Conservation (phyloP, 495 filamentous ascomycete genomes). For the Bombardia bombarda region DNA sequence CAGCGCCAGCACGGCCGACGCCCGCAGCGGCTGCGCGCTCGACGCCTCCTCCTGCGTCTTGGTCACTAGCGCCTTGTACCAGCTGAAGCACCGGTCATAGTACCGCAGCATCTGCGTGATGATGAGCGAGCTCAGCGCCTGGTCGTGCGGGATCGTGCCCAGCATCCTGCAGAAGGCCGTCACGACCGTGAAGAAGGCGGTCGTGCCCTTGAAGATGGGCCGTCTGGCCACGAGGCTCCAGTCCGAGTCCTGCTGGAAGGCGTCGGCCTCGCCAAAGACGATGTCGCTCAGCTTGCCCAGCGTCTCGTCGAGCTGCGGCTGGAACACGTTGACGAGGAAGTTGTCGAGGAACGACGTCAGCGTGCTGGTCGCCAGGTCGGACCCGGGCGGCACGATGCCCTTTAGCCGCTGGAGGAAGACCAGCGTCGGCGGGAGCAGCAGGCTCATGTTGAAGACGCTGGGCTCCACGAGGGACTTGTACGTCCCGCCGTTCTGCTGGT, state of each 20-base stretch:
- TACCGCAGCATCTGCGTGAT: slow-evolving; percentile 85
- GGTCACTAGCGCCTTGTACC: slow-evolving; percentile 69
- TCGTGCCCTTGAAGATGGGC: slow-evolving; percentile 89
- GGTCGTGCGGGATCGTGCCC: slow-evolving; percentile 90
- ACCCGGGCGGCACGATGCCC: slow-evolving; percentile 76
- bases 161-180: slow-evolving; percentile 91
- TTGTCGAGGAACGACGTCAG: slow-evolving; percentile 95
- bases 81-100: slow-evolving; percentile 82
- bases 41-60: slow-evolving; percentile 41
- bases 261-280: slow-evolving; percentile 73
- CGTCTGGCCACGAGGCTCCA: slow-evolving; percentile 70
- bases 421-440: slow-evolving; percentile 87
- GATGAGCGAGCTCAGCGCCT: slow-evolving; percentile 85
- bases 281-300: slow-evolving; percentile 79
- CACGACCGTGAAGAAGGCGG: slow-evolving; percentile 78
- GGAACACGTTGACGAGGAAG: slow-evolving; percentile 96
- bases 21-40: slow-evolving; percentile 46
- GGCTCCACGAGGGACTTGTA: slow-evolving; percentile 71
- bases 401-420: slow-evolving; percentile 87
- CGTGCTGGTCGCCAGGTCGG: slow-evolving; percentile 79
- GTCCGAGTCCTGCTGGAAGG: slow-evolving; percentile 78
- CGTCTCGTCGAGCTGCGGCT: slow-evolving; percentile 92
- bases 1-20: slow-evolving; percentile 60
- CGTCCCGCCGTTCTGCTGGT: slow-evolving; percentile 52
- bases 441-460: slow-evolving; percentile 95